Base-by-base conservation (phyloP, 2,329 filamentous ascomycete genomes). In the Periconia macrospinosa region DNA sequence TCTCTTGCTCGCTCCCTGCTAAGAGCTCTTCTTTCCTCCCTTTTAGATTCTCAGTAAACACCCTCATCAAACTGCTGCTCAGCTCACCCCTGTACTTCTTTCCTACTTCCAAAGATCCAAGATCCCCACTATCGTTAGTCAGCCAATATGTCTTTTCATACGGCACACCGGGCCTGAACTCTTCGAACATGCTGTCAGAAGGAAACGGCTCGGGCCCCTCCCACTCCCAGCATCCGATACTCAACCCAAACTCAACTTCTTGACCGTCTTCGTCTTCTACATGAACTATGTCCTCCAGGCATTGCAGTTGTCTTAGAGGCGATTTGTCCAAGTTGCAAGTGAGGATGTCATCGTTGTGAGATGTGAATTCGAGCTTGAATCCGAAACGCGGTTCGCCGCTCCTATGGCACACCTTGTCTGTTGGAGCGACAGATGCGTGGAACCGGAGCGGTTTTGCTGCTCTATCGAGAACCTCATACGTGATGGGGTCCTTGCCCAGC, bases 261-360 rank as follows among this genome's bases (percentile, higher is more conserved):
- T 56, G 35, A 20, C 45, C 54, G 14, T 45, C 47, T 48, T 45
- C 43, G 23, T 56, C 47, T n/a, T 18, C 37, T 3, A 53, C 50
- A 15, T 48, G 1, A 2, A 33, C 54, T 1, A 56, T 53, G 11
- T 53, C 50, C 37, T 46, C 54, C 7, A 56, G 45, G 44, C 47
- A 47, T 37, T 56, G 50, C 20, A 56, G 41, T 42, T 48, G 50
- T 19, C 44, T 53, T 19, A 56, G 41, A 3, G 54, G 50, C 11
- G 54, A 53, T 14, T 53, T 56, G 30, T 53, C 2, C n/a, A 56
- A 30, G 33, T 50, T 53, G 15, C 53, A 27, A 23, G 54, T 56
- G 44, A 56, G 40, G 19, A 50, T 2, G 19, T 47, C 37, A 6
- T 41, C 44, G 18, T 50, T 17, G 3, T 53, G 54, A 13, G 50